Conservation (phyloP, 306 rosid species). For the Pyrus bretschneideri region DNA sequence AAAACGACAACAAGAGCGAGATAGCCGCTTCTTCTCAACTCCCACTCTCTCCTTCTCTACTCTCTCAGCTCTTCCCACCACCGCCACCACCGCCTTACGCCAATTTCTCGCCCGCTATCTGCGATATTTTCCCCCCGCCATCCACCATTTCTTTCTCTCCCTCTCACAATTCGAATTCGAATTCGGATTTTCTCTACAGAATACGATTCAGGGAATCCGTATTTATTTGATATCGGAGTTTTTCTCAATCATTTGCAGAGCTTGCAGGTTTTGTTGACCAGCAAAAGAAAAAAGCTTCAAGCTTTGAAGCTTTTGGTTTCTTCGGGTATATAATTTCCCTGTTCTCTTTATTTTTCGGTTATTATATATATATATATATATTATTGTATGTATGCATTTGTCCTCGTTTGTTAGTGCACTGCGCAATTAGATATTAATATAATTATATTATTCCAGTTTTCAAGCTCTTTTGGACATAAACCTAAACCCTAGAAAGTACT, state of each 20-base stretch:
- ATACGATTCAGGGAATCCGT: conserved; percentile 1
- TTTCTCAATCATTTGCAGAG: conserved; percentile 6
- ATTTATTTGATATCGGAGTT: background rate
- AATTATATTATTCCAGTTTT: conserved; percentile 13
- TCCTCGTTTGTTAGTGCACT: conserved; percentile 12
- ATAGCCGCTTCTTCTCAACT: background rate
- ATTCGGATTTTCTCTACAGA: conserved; percentile 4
- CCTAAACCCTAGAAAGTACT: conserved; percentile 36
- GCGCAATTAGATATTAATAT: background rate
- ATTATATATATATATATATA: background rate
- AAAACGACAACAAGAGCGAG: conserved; percentile 6
- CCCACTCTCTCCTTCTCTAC: background rate
- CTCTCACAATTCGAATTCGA: background rate
- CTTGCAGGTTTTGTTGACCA: too few species aligned
- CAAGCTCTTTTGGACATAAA: conserved; percentile 5
- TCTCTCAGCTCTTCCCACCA: background rate
- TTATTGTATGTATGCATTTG: background rate
- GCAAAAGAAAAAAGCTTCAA: background rate
- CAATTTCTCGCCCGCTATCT: conserved; percentile 9
- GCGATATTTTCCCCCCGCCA: background rate
- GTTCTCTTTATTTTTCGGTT: background rate
- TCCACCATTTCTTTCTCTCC: conserved; percentile 5
- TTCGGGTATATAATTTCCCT: conserved; percentile 28
- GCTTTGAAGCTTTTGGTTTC: conserved; percentile 6
- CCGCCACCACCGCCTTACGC: background rate